Evolutionary conservation across 441 rosid genomes (phyloP).

Genomic region (Aquilaria agallochum): DNA sequence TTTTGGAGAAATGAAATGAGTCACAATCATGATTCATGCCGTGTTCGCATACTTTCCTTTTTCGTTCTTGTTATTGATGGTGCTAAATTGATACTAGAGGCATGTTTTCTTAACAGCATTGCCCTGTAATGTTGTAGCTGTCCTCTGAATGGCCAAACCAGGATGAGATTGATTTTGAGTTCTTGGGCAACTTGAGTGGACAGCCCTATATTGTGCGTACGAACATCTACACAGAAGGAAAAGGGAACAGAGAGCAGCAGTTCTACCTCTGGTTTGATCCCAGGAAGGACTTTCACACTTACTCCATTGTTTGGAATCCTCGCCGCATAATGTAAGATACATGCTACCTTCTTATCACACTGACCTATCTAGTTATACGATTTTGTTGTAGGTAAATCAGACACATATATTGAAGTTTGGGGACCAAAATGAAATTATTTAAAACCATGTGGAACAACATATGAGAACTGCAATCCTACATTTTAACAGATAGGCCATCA

Average conservation of each 20-base stretch:
- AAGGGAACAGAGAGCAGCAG: slow-evolving; percentile 24
- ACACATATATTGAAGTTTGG: too few species aligned
- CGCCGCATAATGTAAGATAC: slow-evolving; percentile 28
- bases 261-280: slow-evolving; percentile 41
- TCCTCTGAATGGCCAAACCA: slow-evolving; percentile 43
- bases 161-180: slow-evolving; percentile 50
- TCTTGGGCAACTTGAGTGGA: slow-evolving; percentile 44
- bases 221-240: slow-evolving; percentile 41
- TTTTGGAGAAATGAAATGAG: too few species aligned
- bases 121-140: slow-evolving; percentile 21
- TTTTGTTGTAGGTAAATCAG: too few species aligned
- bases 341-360: too few species aligned
- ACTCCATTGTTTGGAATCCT: slow-evolving; percentile 37
- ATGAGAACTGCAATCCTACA: too few species aligned
- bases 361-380: too few species aligned
- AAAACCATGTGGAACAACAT: too few species aligned
- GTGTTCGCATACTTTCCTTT: neutral
- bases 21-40: too few species aligned
- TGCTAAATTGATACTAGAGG: too few species aligned
- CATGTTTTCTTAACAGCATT: too few species aligned
- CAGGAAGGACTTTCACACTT: slow-evolving; percentile 21
- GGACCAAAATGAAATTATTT: too few species aligned
- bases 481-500: too few species aligned
- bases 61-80: neutral
- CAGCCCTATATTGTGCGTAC: slow-evolving; percentile 43